phyloP scores from a whole-genome alignment of 169 alveolate genomes.

The Toxoplasma gondii region DNA sequence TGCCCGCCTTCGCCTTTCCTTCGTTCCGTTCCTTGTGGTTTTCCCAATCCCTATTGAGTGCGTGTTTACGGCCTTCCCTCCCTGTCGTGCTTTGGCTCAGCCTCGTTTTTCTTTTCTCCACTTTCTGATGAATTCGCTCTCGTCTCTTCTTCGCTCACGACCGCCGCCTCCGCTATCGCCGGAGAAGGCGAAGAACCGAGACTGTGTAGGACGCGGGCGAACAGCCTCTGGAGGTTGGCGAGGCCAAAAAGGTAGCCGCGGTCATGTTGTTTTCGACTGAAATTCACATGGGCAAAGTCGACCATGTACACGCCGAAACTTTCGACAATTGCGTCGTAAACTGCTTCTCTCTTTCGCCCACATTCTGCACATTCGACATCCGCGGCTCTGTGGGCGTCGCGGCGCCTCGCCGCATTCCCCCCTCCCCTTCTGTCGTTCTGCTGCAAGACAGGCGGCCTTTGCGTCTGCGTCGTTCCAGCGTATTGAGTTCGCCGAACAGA shows the following conservation, averaged over 20 bases:
- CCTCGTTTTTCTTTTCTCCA: no score
- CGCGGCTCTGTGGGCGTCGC: not conserved
- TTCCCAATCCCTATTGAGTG: no score
- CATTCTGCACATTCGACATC: not conserved
- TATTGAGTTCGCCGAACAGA: no score
- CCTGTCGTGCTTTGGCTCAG: no score
- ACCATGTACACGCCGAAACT: conserved; percentile 37
- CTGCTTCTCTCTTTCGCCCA: not conserved
- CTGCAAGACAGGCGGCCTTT: not conserved
- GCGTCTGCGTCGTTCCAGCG: no score
- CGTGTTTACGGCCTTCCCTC: no score
- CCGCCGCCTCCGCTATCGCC: no score
- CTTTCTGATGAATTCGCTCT: no score
- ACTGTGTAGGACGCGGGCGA: not conserved
- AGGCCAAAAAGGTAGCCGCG: conserved; percentile 44
- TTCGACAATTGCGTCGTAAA: not conserved
- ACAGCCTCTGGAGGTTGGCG: conserved; percentile 27
- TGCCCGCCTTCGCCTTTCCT: no score
- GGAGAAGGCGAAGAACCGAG: no score
- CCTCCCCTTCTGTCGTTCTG: not conserved
- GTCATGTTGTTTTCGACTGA: not conserved
- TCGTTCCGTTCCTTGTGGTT: no score
- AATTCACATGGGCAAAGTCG: conserved; percentile 43
- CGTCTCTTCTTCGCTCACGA: no score
- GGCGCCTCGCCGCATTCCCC: not conserved